Evolutionary conservation across 805 yeast species (phyloP).

Genomic region (Ogataea nonfermentans): DNA sequence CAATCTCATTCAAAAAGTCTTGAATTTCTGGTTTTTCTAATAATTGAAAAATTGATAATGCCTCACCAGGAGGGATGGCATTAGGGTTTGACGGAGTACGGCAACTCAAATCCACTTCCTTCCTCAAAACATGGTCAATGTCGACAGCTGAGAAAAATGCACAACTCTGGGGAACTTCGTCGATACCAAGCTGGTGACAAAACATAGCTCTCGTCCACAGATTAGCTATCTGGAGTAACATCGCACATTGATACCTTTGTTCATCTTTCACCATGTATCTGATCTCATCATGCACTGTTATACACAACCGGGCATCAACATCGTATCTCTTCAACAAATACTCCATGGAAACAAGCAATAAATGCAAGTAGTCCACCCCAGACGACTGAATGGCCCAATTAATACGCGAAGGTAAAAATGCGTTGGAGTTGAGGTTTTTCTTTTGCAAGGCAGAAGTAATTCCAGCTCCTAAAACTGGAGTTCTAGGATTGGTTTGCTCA

Average conservation of each 20-base stretch:
- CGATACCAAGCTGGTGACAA: slow-evolving; percentile 85
- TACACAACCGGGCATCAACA: slow-evolving; percentile 71
- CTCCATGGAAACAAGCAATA: slow-evolving; percentile 83
- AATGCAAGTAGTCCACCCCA: slow-evolving; percentile 93
- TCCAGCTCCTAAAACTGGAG: slow-evolving; percentile 92
- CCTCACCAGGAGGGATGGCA: slow-evolving; percentile 77
- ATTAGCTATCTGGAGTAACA: slow-evolving; percentile 84
- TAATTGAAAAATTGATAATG: slow-evolving; percentile 57
- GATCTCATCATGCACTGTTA: slow-evolving; percentile 95
- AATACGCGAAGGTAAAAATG: slow-evolving; percentile 83
- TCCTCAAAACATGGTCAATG: slow-evolving; percentile 81
- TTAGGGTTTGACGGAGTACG: slow-evolving; percentile 81
- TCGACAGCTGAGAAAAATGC: slow-evolving; percentile 96
- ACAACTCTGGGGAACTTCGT: slow-evolving; percentile 88
- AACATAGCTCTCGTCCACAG: slow-evolving; percentile 96
- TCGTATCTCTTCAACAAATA: slow-evolving; percentile 63
- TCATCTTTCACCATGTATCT: slow-evolving; percentile 73
- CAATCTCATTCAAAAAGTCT: slow-evolving; percentile 22
- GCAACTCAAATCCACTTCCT: slow-evolving; percentile 91
- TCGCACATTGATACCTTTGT: slow-evolving; percentile 73
- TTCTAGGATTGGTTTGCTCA: slow-evolving; percentile 70
- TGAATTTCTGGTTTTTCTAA: slow-evolving; percentile 39
- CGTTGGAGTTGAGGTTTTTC: slow-evolving; percentile 58
- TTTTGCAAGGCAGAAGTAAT: slow-evolving; percentile 80
- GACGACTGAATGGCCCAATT: slow-evolving; percentile 99